Percentiles rank a stretch among this genome's conserved stretches.
Conservation (phyloP, 164 flowering plant species). For the Tetracentron sinense region DNA sequence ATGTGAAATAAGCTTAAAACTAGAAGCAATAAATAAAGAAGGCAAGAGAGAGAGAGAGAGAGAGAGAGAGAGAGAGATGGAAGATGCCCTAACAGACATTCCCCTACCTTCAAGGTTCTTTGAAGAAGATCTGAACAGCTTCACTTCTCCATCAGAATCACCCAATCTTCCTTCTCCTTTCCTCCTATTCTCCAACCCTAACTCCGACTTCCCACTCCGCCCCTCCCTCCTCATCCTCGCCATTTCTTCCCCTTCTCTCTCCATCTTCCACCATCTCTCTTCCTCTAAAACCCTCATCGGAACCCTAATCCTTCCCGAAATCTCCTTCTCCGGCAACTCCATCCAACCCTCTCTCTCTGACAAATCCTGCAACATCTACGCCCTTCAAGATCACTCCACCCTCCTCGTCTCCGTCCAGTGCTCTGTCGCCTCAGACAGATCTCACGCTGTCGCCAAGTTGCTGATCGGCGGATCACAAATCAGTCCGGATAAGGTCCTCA, state of each 20-base stretch:
- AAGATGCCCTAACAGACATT: constrained; percentile 61
- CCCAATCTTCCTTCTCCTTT: constrained; percentile 64
- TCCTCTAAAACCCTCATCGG: constrained; percentile 62
- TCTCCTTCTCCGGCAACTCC: constrained; percentile 47
- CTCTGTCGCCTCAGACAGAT: constrained; percentile 50
- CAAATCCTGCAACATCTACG: constrained; percentile 62
- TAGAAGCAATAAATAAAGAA: too few species aligned
- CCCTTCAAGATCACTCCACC: constrained; percentile 23
- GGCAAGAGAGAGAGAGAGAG: too few species aligned
- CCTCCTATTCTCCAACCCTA: constrained; percentile 41
- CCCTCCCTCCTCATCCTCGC: constrained; percentile 70
- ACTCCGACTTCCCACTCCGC: constrained; percentile 26
- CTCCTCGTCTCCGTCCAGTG: constrained; percentile 42
- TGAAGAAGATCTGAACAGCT: constrained; percentile 75
- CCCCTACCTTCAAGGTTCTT: constrained; percentile 76
- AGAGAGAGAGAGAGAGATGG: constrained; percentile 30
- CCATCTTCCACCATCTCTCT: constrained; percentile 39
- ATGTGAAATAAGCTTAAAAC: too few species aligned
- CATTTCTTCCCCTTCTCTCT: constrained; percentile 57
- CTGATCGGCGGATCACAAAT: constrained; percentile 45
- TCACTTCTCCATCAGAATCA: constrained; percentile 49
- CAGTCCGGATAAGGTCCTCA: constrained; percentile 52
- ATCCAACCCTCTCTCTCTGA: constrained; percentile 43
- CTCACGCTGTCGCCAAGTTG: constrained; percentile 49
- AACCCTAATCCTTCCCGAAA: constrained; percentile 67